Evolutionary conservation across 805 yeast genomes (phyloP), one percentile per base, ranked within the genome.

Genomic region (Yarrowia sp.): DNA sequence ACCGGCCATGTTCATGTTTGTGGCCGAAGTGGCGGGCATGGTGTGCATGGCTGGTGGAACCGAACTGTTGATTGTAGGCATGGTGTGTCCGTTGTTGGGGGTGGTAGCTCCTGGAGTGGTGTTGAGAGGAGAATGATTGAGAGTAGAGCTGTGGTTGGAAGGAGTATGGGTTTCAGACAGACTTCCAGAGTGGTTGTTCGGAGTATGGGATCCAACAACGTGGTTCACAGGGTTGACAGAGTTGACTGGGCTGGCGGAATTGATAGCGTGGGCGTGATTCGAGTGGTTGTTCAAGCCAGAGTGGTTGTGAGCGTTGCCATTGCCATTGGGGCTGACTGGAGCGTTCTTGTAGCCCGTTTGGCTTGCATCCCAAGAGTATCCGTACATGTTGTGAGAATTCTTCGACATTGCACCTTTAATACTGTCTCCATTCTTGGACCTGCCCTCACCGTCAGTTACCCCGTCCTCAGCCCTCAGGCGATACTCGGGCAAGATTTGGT

Each of bases 361-460:
- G 58, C 43, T 51, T 38, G 58, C 33, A 28, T 51, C 58, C 58
- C 58, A 51, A 36, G 58, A 51, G 58, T 51, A 51, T 36, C 58
- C 58, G 58, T 51, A 51, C 58, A 51, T 51, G 58, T 51, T 38
- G 42, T 51, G 43, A 38, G 58, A 51, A 36, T 51, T 51, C 42
- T 51, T 51, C 58, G 58, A 51, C 43, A 51, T 51, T 51, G 58
- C 58, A 51, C 58, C 58, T 51, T 51, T 51, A 51, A 51, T 36
- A 51, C 58, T 36, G 58, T 51, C 58, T 38, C 43, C 58, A 51
- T 51, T 36, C 58, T 51, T 51, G 58, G 58, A 38, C 58, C 43
- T 51, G 58, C 58, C 58, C 58, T 51, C 58, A 51, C 58, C 58
- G 58, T 51, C 43, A 51, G 58, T 51, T 51, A 51, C 58, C 58